A percentile compares a stretch with the other conserved stretches of the same genome.
These are phyloP conservation scores for Saccharomycopsis phalli DNA, from an alignment of 1,139 yeast genomes.

Conservation along the genomic window DNA sequence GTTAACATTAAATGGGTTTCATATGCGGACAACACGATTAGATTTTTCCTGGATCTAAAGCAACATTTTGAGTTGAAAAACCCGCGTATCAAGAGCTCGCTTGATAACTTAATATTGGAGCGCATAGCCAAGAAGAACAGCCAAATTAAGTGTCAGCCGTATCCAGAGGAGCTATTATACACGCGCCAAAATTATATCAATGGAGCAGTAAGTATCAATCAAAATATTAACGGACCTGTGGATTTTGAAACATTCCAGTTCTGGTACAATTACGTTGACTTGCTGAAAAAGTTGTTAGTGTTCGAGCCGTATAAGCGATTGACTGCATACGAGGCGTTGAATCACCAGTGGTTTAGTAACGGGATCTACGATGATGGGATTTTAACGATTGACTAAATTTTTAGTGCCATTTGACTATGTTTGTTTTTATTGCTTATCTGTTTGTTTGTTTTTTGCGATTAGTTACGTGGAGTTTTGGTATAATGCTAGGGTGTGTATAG, in stretches of 20 bases:
- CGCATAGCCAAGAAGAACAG: background rate
- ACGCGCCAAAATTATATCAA: constrained; percentile 2
- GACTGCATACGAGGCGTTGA: constrained; percentile 60
- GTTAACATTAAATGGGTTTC: constrained; percentile 10
- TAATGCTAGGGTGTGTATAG: too few relatives aligned
- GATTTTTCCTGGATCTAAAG: constrained; percentile 1
- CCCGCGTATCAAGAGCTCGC: background rate
- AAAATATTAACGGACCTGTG: constrained; percentile 19
- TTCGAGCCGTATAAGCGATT: constrained; percentile 58
- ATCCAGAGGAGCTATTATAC: constrained; percentile 2
- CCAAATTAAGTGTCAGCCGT: background rate
- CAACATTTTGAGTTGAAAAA: background rate
- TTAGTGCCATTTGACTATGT: background rate
- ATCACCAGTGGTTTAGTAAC: constrained; percentile 68
- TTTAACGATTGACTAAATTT: background rate
- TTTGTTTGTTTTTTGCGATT: too few relatives aligned
- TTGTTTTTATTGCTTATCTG: too few relatives aligned
- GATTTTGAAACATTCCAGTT: constrained; percentile 50
- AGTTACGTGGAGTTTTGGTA: too few relatives aligned
- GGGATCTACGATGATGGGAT: constrained; percentile 79
- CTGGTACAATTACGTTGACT: constrained; percentile 70
- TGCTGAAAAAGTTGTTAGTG: constrained; percentile 50
- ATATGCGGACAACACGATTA: background rate
- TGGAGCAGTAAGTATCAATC: constrained; percentile 1
- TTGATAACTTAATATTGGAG: constrained; percentile 8